Base-by-base conservation (phyloP, 495 filamentous ascomycete genomes). In the Trypethelium eluteriae region DNA sequence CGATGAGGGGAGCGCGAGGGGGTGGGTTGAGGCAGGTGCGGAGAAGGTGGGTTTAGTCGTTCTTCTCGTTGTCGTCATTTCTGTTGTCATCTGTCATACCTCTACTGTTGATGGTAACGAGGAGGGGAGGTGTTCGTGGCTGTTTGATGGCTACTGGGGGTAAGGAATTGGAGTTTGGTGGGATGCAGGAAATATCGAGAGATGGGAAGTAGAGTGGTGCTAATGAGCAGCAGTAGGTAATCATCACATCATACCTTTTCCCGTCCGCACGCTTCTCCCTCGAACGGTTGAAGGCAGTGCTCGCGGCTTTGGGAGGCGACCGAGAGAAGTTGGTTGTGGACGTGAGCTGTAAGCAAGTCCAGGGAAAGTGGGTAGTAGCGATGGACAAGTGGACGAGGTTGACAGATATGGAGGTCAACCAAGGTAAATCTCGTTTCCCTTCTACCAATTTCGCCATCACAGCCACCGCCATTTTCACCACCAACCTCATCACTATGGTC, bases 371-470 rank as follows among this genome's bases (percentile, higher is more conserved):
- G 93, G 88, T 91, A 67, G 93, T 98, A 38, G 93, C 94, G 49
- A 98, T 94, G 91, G 88, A 98, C 75, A 93, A 95, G 76, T 98
- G 94, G 94, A 93, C 97, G 79, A 93, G 90, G 3, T 86, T 98
- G 66, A 98, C 94, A 1, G 90, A 96, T 74, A 92, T 95, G 87
- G 93, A 97, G 72, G 85, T 98, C 65, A 91, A 85, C 72, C 79
- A 88, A 80, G 88, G 94, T 90, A 79, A 62, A 81, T 70, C 18
- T 34, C 25, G 38, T 41, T 16, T 44, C 12, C 0, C 38, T 53
- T 38, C 57, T 3, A 61, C n/a, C 56, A 41, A 47, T 12, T 41
- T 25, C 7, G 11, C 7, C 41, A 44, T 44, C 41, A 44, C 14
- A 25, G 25, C 25, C 25, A 25, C 25, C 25, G 25, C 25, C 25